A percentile compares a stretch with the other conserved stretches of the same genome.
These are phyloP conservation scores for Gastrolobium bilobum DNA, from an alignment of 306 rosid species.

Conservation along the genomic window DNA sequence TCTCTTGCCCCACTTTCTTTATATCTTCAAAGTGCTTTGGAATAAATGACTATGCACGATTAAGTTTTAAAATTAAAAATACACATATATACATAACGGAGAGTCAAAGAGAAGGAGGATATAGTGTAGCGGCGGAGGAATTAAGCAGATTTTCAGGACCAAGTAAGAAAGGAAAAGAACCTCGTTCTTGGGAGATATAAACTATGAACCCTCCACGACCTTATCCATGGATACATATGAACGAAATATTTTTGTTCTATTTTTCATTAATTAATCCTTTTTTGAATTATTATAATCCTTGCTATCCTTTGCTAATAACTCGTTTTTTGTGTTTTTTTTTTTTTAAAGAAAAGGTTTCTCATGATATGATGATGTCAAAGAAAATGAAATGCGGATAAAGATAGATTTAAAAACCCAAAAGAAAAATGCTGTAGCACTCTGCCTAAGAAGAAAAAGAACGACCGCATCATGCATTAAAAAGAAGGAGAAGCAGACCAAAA, in stretches of 20 bases:
- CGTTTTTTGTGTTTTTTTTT: neutral
- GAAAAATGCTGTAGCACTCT: neutral
- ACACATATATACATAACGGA: too few species aligned
- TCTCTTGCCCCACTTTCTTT: constrained; percentile 6
- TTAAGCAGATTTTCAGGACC: constrained; percentile 30
- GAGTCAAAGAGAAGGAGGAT: neutral
- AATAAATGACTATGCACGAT: neutral
- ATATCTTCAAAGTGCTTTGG: neutral
- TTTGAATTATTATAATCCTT: neutral
- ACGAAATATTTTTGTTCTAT: neutral
- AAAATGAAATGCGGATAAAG: constrained; percentile 21
- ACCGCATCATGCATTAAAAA: constrained; percentile 3
- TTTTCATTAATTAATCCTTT: neutral
- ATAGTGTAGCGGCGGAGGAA: constrained; percentile 17
- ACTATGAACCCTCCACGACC: neutral
- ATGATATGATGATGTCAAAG: neutral
- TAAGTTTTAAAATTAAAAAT: neutral
- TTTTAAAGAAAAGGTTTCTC: neutral
- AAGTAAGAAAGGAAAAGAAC: neutral
- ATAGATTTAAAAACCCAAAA: constrained; percentile 2
- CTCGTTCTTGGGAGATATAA: neutral
- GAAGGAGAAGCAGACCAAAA: neutral
- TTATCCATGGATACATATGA: neutral
- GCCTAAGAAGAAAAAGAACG: neutral
- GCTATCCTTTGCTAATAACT: neutral